Base-by-base conservation (phyloP, 768 basidiomycete genomes). In the Tremella fuciformis region DNA sequence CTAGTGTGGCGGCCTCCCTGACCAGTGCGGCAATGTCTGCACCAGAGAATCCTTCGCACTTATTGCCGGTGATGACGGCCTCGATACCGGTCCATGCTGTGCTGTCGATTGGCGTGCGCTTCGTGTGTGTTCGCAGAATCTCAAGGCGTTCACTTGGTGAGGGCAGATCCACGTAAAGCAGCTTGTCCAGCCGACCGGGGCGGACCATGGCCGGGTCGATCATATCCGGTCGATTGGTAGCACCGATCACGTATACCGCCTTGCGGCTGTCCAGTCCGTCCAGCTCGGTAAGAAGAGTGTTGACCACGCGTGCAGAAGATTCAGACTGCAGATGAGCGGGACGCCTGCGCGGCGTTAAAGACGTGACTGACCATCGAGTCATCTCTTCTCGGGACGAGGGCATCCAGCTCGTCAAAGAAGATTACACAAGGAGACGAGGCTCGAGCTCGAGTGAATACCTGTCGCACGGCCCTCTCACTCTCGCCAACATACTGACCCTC, bases 161-260 rank as follows among this genome's bases (percentile, higher is more conserved):
- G 19, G 92, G 93, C 0, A 94, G 81, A 76, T 94, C 92, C 67
- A 96, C 91, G 68, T 92, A 97, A 42, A 96, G 82, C 4, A 94
- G 82, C 75, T 96, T 96, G 79, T 96, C 93, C 11, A 97, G 83
- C 9, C 93, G 84, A 0, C 93, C 92, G 0, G 93, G 93, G n/a
- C 92, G 88, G 53, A 91, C 89, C 91, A 94, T 93, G 7, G 93
- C 92, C 0, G 92, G 93, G 71, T 97, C 92, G 59, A 96, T 92
- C 86, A 94, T 94, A 79, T 97, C 91, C 1, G 92, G 92, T 13
- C 92, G 82, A 76, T 94, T 97, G 26, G 91, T 96, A 8, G 93
- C 93, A 0, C 88, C 92, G 58, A 96, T 90, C 42, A 97, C 91
- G 69, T 91, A 93, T 58, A 96, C 90, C 40, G 83, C 83, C 76